Evolutionary conservation across 1,139 yeast species (phyloP).

Genomic region (Schwanniomyces etchellsii): DNA sequence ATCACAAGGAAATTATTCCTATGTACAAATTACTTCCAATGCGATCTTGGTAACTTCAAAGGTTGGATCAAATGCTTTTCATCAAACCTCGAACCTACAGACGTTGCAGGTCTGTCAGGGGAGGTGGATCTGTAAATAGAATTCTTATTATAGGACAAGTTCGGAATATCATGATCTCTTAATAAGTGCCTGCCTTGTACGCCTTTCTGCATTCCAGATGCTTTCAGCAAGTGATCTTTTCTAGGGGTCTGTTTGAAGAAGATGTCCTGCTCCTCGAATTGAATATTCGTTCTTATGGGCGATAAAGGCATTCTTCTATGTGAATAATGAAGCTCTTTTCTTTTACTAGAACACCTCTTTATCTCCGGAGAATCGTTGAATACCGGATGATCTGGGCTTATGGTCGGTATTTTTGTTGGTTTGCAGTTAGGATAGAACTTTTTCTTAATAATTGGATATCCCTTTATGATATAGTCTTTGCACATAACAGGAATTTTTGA

Average conservation of each 20-base stretch:
- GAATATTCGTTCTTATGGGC: conserved; percentile 2
- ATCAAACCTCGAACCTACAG: conserved; percentile 32
- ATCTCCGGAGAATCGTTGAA: conserved; percentile 9
- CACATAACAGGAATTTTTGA: conserved; percentile 24
- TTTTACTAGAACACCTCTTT: background rate
- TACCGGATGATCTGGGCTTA: conserved; percentile 26
- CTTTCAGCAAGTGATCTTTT: background rate
- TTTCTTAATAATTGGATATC: conserved; percentile 22
- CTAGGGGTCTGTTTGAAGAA: conserved; percentile 4
- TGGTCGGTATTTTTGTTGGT: conserved; percentile 23
- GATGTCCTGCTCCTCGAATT: conserved; percentile 2
- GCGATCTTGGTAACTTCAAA: conserved; percentile 16
- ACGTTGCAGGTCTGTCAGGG: conserved; percentile 30
- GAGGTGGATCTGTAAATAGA: conserved; percentile 22
- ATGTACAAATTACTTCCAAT: conserved; percentile 19
- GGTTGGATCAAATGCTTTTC: conserved; percentile 29
- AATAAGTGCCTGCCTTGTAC: too few relatives aligned
- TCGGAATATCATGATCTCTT: conserved; percentile 7
- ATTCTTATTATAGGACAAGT: conserved; percentile 6
- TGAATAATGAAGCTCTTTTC: too few relatives aligned
- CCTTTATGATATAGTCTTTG: conserved; percentile 16
- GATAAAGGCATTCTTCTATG: background rate
- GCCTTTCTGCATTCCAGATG: conserved; percentile 1
- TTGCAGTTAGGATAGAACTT: conserved; percentile 6
- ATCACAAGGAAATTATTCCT: conserved; percentile 4